Base-by-base conservation (phyloP, 768 basidiomycete species). In the Mycena metata region DNA sequence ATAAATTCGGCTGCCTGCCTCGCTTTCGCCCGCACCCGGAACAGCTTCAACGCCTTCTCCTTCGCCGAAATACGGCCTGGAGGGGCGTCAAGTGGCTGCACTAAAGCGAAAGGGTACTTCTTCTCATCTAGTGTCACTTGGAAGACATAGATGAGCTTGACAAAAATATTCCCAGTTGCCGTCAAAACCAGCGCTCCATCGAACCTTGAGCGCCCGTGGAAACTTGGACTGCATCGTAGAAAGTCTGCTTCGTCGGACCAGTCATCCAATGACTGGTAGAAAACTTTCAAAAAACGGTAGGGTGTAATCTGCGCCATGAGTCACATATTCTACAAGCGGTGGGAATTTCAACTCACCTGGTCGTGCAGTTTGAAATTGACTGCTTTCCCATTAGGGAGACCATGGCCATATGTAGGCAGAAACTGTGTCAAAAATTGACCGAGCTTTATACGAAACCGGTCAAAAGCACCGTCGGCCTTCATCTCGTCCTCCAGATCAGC, bases 41-140 rank as follows among this genome's bases (percentile, higher is more conserved):
- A 64, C 15, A 80, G 68, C 0, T 69, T 21, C 21, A 81, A 64
- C 50, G 75, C 74, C 6, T 56, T 60, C 26, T 81, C 77, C 45
- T 72, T 76, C 5, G 30, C 46, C 19, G 45, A n/a, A 5, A 24
- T 6, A 3, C 4, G 10, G 3, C 54, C 46, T 5, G n/a, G 17
- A 13, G 30, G 41, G 15, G 47, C 64, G 51, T 65, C 64, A 6
- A 65, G 5, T 7, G 64, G 30, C 39, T 65, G 64, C 3, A 58
- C 47, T 8, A 65, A n/a, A 8, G 64, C 64, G 41, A 65, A 65
- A 11, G 46, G 35, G 23, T 46, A 17, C 1, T 5, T 41, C 16
- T n/a, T 45, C 3, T 39, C 21, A 11, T 49, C 35, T 2, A 51
- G 13, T 8, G 43, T 2, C n/a, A 26, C 19, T 3, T 30, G 10